A percentile compares a stretch with the other conserved stretches of the same genome.
These are phyloP conservation scores for Hebeloma cylindrosporum DNA, from an alignment of 768 basidiomycete genomes.

Conservation along the genomic window DNA sequence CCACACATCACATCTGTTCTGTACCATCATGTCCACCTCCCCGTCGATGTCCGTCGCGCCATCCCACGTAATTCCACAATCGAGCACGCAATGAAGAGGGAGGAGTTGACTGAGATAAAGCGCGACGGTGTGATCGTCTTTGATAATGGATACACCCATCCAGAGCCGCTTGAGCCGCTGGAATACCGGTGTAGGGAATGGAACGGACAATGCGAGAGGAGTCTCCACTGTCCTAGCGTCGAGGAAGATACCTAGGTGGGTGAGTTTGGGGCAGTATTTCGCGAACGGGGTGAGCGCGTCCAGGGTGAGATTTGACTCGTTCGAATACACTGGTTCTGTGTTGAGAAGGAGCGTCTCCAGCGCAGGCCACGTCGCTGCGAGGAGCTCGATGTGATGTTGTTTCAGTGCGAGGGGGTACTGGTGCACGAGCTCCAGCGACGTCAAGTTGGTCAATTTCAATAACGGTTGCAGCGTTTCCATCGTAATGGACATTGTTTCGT, in stretches of 20 bases:
- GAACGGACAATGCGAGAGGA: slow-evolving; percentile 18
- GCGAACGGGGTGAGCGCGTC: slow-evolving; percentile 42
- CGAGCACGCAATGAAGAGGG: slow-evolving; percentile 41
- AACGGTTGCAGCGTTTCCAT: slow-evolving; percentile 37
- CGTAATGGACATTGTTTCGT: slow-evolving; percentile 27
- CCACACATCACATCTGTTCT: slow-evolving; percentile 38
- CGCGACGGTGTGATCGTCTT: slow-evolving; percentile 43
- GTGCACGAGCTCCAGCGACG: slow-evolving; percentile 38
- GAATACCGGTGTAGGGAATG: slow-evolving; percentile 28
- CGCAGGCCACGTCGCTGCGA: slow-evolving; percentile 47
- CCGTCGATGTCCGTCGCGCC: slow-evolving; percentile 9
- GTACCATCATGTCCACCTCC: slow-evolving; percentile 14
- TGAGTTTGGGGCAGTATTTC: slow-evolving; percentile 38
- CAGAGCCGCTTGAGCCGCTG: slow-evolving; percentile 36
- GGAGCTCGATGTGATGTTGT: slow-evolving; percentile 42
- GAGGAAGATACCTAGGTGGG: slow-evolving; percentile 42
- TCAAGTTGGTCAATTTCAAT: slow-evolving; percentile 33
- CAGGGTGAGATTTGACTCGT: slow-evolving; percentile 34
- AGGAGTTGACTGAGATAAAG: slow-evolving; percentile 55
- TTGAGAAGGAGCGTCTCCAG: slow-evolving; percentile 46
- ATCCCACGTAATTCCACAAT: slow-evolving; percentile 53
- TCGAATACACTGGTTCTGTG: slow-evolving; percentile 39
- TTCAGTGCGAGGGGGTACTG: slow-evolving; percentile 38
- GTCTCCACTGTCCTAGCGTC: slow-evolving; percentile 29
- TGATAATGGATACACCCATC: slow-evolving; percentile 51